Base-by-base conservation (phyloP, 768 basidiomycete genomes). In the Tephrocybe rancida region DNA sequence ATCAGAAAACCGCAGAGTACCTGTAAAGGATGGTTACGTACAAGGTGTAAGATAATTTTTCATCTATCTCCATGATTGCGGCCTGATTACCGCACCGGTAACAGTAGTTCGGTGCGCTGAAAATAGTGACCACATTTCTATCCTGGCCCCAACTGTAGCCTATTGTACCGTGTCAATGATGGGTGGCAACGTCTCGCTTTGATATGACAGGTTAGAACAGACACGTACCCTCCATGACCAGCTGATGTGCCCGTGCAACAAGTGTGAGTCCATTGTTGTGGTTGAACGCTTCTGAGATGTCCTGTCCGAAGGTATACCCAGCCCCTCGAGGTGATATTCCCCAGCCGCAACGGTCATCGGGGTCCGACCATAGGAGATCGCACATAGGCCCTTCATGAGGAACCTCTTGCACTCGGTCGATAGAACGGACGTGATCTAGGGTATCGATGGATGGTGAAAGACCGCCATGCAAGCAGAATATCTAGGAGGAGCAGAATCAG, bases 301-400 rank as follows among this genome's bases (percentile, higher is more conserved):
- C 97, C 71, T 98, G 96, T 37, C 97, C 97, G 68, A 99, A 99
- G 10, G 96, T 98, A 71, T 98, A 99, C 10, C 97, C 97, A 43
- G 97, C 97, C 57, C 97, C 97, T 69, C 97, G 90, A 25, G 97
- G 97, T 64, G 94, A 96, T 64, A 98, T 98, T 27, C 97, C 97
- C 97, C 97, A 99, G 39, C 97, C 97, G 70, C 95, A 97, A 52
- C 96, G 90, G 74, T 98, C 97, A 70, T 99, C 97, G 30, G 97
- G 97, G 72, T 99, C 97, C 47, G 95, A 98, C 97, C 97, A 99
- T 57, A 99, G 83, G 50, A 99, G 80, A 74, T 99, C 97, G 67
- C 97, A 99, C 97, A 99, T 99, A 18, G 97, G 97, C 3, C 97
- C 97, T 76, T 99, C 97, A 72, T 99, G 97, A 3, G 97, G 97